Conservation (phyloP, 2,329 filamentous ascomycete genomes). For the Hymenoscyphus occultus region DNA sequence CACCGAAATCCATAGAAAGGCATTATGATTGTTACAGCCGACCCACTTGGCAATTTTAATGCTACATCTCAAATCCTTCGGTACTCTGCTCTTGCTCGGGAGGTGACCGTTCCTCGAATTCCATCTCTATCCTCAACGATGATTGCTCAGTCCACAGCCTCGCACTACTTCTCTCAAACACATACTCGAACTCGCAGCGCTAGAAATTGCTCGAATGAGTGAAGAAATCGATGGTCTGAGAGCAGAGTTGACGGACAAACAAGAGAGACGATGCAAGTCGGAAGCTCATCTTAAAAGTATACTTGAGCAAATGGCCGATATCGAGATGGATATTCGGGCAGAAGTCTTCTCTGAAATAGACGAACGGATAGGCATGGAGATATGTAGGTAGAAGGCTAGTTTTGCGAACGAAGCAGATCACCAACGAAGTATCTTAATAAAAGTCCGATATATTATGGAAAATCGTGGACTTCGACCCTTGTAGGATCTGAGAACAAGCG, state of each 20-base stretch:
- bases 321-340: constrained; percentile 83
- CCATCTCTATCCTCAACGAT: constrained; percentile 79
- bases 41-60: constrained; percentile 91
- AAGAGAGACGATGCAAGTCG: constrained; percentile 64
- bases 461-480: too few relatives aligned
- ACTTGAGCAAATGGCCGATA: constrained; percentile 59
- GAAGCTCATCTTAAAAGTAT: constrained; percentile 69
- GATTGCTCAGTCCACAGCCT: constrained; percentile 27
- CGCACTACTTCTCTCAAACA: constrained; percentile 26
- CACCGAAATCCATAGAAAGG: constrained; percentile 74
- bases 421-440: too few relatives aligned
- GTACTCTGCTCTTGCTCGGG: constrained; percentile 87
- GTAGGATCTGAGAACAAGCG: too few relatives aligned
- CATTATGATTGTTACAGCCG: constrained; percentile 96
- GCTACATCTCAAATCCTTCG: constrained; percentile 93
- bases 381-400: constrained; percentile 75
- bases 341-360: constrained; percentile 90
- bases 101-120: constrained; percentile 86
- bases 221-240: constrained; percentile 76
- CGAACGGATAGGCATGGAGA: constrained; percentile 67
- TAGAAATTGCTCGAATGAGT: constrained; percentile 76
- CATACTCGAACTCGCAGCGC: constrained; percentile 53
- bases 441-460: too few relatives aligned
- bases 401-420: constrained; percentile 76
- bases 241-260: constrained; percentile 66